Evolutionary conservation across 2,329 filamentous ascomycete species (phyloP).

Genomic region (Sporothrix luriei): DNA sequence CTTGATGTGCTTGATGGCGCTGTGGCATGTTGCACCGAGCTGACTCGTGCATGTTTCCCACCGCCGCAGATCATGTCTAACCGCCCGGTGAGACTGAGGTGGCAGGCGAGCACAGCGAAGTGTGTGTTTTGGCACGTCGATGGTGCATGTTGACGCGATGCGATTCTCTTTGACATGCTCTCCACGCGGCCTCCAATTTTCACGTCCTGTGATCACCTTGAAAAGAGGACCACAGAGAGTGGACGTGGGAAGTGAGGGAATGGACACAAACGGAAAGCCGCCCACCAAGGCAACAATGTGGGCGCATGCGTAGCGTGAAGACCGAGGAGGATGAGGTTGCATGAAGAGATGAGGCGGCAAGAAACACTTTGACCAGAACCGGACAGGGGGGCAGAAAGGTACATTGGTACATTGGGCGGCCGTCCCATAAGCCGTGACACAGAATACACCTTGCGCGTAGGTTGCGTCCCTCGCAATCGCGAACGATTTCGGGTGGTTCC

Average conservation of each 20-base stretch:
- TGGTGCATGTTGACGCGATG: neutral
- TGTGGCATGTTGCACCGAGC: neutral
- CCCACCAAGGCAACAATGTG: conserved; percentile 10
- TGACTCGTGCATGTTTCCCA: neutral
- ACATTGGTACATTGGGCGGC: conserved; percentile 13
- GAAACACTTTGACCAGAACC: conserved; percentile 12
- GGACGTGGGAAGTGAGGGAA: neutral
- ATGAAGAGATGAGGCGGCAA: conserved; percentile 5
- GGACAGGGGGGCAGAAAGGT: conserved; percentile 4
- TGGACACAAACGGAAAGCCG: neutral
- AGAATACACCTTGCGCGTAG: conserved; percentile 33
- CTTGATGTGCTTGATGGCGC: neutral
- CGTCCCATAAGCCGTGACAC: conserved; percentile 33
- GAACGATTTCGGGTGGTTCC: conserved; percentile 25
- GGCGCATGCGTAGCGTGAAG: neutral
- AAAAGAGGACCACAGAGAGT: neutral
- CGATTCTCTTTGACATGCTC: neutral
- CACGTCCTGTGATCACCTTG: neutral
- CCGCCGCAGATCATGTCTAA: conserved; percentile 5
- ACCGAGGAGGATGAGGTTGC: neutral
- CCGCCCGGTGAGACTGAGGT: neutral
- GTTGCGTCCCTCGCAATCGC: conserved; percentile 25
- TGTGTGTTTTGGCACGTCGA: neutral
- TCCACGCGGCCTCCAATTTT: neutral
- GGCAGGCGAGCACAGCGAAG: neutral